Base-by-base conservation (phyloP, 345 rosid species). In the Eucalyptus sideroxylon region DNA sequence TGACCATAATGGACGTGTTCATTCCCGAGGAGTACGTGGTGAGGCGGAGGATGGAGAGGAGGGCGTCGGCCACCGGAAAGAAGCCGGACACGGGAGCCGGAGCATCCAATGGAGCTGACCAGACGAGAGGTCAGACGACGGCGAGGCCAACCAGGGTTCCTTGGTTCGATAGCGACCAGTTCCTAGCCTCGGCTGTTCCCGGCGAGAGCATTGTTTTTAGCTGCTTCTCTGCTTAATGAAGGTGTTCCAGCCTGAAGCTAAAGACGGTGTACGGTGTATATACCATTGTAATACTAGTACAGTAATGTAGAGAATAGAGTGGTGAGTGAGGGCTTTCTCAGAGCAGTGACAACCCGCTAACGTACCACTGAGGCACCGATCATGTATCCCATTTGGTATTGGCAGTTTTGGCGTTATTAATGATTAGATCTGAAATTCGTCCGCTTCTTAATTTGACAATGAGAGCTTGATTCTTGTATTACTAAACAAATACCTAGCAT, bases 21-120 rank as follows among this genome's bases (percentile, higher is more conserved):
- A 95, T 96, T 91, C 94, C 96, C 21, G 96, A 96, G 87, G 99
- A 96, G 92, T 96, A 96, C 89, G 92, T 94, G 81, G 86, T 85
- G 37, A 90, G 90, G 89, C 92, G 96, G 88, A 91, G 97, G 91
- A 91, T 77, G 34, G 99, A 95, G 91, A 95, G 92, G 87, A 91
- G 55, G 91, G 92, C 92, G 11, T 94, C 95, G 31, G 90, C 90
- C 60, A 88, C 93, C 40, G 89, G 92, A 9, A 90, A 90, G 60
- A 81, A 30, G 88, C 50, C 81, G 4, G 89, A 89, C 11, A 47
- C 27, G 34, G 92, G 9, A 86, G 56, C 89, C 34, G 7, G 55
- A 47, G 59, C 87, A 27, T 40, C 87, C 16, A 6, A 9, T 1
- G n/a, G 86, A 40, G 42, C 30, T 45, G 42, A 23, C 72, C 50